Evolutionary conservation across 345 rosid genomes (phyloP).

Genomic region (Gossypium anomalum): DNA sequence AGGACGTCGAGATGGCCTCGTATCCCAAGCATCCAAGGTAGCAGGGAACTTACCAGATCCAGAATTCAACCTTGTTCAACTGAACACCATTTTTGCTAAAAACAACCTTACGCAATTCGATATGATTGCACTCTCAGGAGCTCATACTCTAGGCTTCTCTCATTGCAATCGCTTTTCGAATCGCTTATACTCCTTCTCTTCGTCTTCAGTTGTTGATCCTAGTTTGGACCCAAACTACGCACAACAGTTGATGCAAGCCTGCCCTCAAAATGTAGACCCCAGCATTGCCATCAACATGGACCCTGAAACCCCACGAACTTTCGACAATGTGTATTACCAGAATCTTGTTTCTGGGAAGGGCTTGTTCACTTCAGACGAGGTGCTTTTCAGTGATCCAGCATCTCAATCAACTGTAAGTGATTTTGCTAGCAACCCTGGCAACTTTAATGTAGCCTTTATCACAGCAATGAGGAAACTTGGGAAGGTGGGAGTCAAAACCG

Average conservation of each 20-base stretch:
- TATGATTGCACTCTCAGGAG: constrained; percentile 93
- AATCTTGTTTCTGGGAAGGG: constrained; percentile 74
- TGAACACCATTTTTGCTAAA: constrained; percentile 44
- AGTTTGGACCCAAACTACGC: constrained; percentile 54
- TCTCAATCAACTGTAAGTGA: constrained; percentile 49
- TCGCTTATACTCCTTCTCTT: constrained; percentile 61
- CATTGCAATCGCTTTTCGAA: constrained; percentile 65
- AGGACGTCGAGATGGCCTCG: constrained; percentile 75
- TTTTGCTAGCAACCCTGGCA: constrained; percentile 50
- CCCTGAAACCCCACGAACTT: constrained; percentile 40
- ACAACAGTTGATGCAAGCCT: constrained; percentile 43
- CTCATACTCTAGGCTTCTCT: constrained; percentile 84
- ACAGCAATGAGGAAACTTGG: constrained; percentile 78
- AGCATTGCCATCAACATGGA: constrained; percentile 53
- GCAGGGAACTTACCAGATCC: constrained; percentile 73
- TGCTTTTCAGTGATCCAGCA: constrained; percentile 42
- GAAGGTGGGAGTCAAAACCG: constrained; percentile 61
- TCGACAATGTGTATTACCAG: constrained; percentile 68
- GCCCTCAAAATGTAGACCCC: constrained; percentile 55
- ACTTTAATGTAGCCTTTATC: constrained; percentile 55
- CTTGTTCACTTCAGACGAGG: constrained; percentile 63
- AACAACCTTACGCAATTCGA: constrained; percentile 54
- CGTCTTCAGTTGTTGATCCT: constrained; percentile 55
- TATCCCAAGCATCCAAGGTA: constrained; percentile 61
- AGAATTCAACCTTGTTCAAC: constrained; percentile 36